A percentile compares a stretch with the other conserved stretches of the same genome.
phyloP scores from a whole-genome alignment of 495 filamentous ascomycete genomes.

The Aspergillus coremiiformis region DNA sequence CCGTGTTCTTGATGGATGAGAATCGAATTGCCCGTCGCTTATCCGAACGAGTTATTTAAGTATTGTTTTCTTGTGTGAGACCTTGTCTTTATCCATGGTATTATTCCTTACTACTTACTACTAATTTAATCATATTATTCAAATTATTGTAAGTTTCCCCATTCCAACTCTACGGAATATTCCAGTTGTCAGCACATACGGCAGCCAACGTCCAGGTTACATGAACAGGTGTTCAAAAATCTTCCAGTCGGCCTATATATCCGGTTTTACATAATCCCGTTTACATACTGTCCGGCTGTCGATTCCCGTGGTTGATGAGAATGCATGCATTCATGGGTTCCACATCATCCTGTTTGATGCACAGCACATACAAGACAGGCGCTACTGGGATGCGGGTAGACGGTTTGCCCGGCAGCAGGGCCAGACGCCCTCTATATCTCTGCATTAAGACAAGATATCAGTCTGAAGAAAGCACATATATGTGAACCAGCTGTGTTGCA shows the following conservation, averaged over 20 bases:
- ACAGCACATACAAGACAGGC: neutral
- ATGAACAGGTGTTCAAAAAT: slow-evolving; percentile 2
- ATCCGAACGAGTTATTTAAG: neutral
- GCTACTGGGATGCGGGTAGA: neutral
- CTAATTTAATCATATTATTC: no score
- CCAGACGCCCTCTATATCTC: neutral
- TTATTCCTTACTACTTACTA: no score
- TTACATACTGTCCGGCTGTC: neutral
- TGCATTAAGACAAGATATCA: neutral
- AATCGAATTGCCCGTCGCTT: neutral
- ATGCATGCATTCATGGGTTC: neutral
- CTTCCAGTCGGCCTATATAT: neutral
- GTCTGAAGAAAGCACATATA: neutral
- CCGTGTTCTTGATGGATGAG: neutral
- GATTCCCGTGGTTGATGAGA: neutral
- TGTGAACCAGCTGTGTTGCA: neutral
- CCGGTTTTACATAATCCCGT: neutral
- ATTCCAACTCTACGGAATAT: neutral
- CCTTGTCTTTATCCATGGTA: no score
- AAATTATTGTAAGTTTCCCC: no score
- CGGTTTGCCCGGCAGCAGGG: neutral
- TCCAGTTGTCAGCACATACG: neutral
- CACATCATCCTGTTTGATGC: neutral
- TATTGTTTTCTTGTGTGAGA: no score
- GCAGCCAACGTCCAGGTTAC: neutral